Conservation (phyloP, 108 stramenopile species). For the Aurantiochytrium sp. region DNA sequence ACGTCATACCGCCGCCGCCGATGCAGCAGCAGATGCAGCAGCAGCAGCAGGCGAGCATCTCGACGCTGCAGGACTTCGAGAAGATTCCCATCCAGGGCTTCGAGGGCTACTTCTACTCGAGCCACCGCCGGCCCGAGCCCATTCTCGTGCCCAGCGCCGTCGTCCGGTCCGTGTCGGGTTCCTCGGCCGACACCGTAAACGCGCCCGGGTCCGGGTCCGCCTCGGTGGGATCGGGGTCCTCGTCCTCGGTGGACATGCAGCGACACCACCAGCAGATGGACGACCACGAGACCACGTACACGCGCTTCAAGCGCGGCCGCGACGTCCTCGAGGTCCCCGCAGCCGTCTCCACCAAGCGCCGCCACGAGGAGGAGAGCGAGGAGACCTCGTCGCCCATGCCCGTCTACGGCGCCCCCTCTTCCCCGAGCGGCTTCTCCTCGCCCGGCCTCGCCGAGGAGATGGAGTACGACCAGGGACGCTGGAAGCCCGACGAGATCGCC, state of each 20-base stretch:
- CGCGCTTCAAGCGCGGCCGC: too few species aligned
- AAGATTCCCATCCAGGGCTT: neutral
- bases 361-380: neutral
- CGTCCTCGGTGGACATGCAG: neutral
- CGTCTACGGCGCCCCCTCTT: neutral
- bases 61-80: neutral
- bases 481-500: slow-evolving; percentile 29
- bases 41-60: neutral
- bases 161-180: neutral
- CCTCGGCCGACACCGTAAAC: neutral
- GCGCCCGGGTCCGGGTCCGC: neutral
- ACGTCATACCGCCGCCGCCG: neutral
- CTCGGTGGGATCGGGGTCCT: neutral
- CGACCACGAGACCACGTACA: too few species aligned
- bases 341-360: neutral
- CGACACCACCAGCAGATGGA: neutral
- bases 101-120: neutral
- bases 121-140: neutral
- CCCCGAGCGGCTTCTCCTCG: neutral
- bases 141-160: neutral
- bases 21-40: neutral
- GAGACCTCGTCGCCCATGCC: too few species aligned
- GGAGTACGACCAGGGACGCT: slow-evolving; percentile 19
- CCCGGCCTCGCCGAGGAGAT: slow-evolving; percentile 14
- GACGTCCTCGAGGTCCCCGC: neutral